phyloP scores from a whole-genome alignment of 257 asterid genomes.

The Jacaranda copaia region DNA sequence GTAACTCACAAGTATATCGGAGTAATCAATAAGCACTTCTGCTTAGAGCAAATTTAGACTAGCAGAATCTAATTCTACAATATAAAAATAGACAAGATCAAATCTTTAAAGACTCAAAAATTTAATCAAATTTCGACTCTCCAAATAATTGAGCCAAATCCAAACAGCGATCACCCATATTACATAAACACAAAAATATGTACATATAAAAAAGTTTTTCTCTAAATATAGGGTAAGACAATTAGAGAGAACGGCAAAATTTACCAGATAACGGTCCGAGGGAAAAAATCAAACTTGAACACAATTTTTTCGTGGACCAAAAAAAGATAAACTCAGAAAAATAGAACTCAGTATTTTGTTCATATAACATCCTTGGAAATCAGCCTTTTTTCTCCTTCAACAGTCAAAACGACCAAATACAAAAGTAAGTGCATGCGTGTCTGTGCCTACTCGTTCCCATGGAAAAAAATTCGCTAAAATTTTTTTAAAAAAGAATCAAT shows the following conservation, averaged over 20 bases:
- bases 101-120: too few relatives aligned
- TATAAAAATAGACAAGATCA: too few relatives aligned
- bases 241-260: neutral
- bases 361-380: neutral
- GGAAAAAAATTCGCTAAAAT: neutral
- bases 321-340: neutral
- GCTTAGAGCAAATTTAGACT: too few relatives aligned
- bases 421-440: neutral
- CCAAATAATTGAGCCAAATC: too few relatives aligned
- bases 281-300: neutral
- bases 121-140: too few relatives aligned
- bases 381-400: neutral
- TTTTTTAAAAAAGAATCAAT: neutral
- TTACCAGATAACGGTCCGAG: conserved; percentile 8
- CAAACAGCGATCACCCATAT: neutral
- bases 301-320: neutral
- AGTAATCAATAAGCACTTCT: too few relatives aligned
- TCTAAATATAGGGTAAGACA: neutral
- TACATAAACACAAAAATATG: neutral
- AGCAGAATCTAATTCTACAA: too few relatives aligned
- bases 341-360: neutral
- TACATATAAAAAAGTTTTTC: neutral
- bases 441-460: neutral
- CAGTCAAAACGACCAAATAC: neutral
- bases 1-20: too few relatives aligned